Evolutionary conservation across 2,329 filamentous ascomycete species (phyloP), one percentile per base, ranked within the genome.

Genomic region (Ophiostoma montium): DNA sequence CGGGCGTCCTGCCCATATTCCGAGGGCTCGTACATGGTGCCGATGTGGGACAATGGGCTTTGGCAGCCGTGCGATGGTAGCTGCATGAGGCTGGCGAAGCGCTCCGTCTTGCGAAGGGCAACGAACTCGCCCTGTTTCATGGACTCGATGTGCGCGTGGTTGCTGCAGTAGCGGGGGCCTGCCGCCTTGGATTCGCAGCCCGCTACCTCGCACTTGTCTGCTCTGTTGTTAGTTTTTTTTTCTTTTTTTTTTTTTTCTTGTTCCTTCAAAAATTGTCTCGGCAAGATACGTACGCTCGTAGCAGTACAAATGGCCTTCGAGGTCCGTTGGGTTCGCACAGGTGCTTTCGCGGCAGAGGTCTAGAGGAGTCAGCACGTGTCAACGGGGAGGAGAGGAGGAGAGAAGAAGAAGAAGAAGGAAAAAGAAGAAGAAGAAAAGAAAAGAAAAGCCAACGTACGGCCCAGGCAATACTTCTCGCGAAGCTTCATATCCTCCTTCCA

Each of bases 401-500:
- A n/a, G 8, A n/a, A 4, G 5, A 18, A 36, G 3, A 12, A 7
- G 19, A 19, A 36, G 31, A 8, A 18, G 10, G 3, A 27, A 12
- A 27, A 13, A 11, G 11, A n/a, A n/a, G 8, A n/a, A 4, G 5
- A 18, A 36, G 3, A 12, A 7, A 19, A 19, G 33, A 36, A 8
- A 18, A 13, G 3, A 27, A 12, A 27, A 19, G 2, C 18, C 13
- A 12, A 39, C 52, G 5, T 48, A 54, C 53, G 53, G 12, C 44
- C 50, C 6, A 21, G n/a, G 27, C 53, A 55, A 15, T 35, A 55
- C 1, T 27, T 19, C 19, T 55, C 52, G 7, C 52, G 54, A 3
- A 18, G 46, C 19, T 23, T 43, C 19, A 18, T 18, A 21, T 50
- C 44, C 15, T 48, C 32, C 23, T 52, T 51, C 50, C 47, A 52